Conservation (phyloP, 176 grass and related monocot genomes). For the Stipa capillata region DNA sequence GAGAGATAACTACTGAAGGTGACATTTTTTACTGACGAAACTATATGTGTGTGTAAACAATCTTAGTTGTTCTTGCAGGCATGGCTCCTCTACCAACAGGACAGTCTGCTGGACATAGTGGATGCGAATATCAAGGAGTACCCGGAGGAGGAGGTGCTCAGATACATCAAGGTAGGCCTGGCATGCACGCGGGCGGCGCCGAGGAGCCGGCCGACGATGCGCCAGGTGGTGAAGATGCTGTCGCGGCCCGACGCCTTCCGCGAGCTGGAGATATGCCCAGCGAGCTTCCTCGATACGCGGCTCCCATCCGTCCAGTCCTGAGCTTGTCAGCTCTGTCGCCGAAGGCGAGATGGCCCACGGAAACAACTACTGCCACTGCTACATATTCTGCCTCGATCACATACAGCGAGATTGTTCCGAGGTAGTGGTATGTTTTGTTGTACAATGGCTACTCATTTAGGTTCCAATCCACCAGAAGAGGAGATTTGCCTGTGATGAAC, state of each 20-base stretch:
- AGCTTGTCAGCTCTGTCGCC: neutral
- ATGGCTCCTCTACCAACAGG: constrained; percentile 33
- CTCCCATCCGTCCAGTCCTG: neutral
- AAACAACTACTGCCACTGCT: neutral
- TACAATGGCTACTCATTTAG: too few relatives aligned
- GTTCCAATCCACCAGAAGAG: too few relatives aligned
- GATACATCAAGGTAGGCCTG: constrained; percentile 43
- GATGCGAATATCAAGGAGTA: constrained; percentile 15
- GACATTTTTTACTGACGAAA: neutral
- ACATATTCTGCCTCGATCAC: neutral
- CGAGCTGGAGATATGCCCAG: neutral
- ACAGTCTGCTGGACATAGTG: constrained; percentile 31
- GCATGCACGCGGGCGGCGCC: constrained; percentile 37
- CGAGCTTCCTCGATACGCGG: neutral
- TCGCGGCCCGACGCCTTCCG: neutral
- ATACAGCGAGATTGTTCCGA: constrained; percentile 8
- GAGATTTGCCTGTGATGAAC: too few relatives aligned
- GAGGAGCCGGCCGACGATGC: constrained; percentile 32
- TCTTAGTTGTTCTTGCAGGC: constrained; percentile 18
- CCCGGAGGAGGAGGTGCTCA: constrained; percentile 39
- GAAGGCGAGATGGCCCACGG: neutral
- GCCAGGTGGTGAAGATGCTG: constrained; percentile 29
- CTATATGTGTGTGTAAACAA: neutral
- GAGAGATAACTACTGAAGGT: neutral
- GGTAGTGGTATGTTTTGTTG: too few relatives aligned